phyloP scores from a whole-genome alignment of 2,329 filamentous ascomycete genomes.

The Tolypocladium endophyticum region DNA sequence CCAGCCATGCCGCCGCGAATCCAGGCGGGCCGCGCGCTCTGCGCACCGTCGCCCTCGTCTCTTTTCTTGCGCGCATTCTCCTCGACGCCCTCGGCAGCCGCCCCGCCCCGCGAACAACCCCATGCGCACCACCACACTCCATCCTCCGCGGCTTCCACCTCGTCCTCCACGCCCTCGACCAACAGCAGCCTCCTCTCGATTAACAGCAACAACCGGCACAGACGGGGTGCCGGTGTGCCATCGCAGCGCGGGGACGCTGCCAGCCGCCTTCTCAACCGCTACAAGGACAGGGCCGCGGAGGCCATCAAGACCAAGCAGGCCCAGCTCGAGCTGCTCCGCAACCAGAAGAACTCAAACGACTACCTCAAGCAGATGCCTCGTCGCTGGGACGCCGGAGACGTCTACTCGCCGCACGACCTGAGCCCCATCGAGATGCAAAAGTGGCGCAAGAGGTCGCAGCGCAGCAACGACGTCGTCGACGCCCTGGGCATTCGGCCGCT shows the following conservation, averaged over 20 bases:
- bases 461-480: constrained; percentile 65
- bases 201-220: constrained; percentile 9
- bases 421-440: constrained; percentile 68
- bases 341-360: constrained; percentile 33
- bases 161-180: constrained; percentile 7
- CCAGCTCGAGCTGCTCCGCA: constrained; percentile 26
- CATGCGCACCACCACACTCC: constrained; percentile 1
- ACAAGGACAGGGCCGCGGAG: constrained; percentile 10
- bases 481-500: constrained; percentile 68
- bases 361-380: constrained; percentile 57
- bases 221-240: neutral
- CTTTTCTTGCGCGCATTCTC: constrained; percentile 17
- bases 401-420: constrained; percentile 87
- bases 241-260: constrained; percentile 16
- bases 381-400: constrained; percentile 65
- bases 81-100: constrained; percentile 14
- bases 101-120: constrained; percentile 11
- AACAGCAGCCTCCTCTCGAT: constrained; percentile 13
- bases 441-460: constrained; percentile 54
- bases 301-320: constrained; percentile 16
- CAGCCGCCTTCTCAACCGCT: constrained; percentile 15
- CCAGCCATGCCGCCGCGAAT: constrained; percentile 3
- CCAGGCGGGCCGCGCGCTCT: neutral
- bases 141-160: neutral
- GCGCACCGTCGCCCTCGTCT: constrained; percentile 2